Percentiles rank a stretch among this genome's conserved stretches.
Conservation (phyloP, 768 basidiomycete species). For the Podaxis sp. region DNA sequence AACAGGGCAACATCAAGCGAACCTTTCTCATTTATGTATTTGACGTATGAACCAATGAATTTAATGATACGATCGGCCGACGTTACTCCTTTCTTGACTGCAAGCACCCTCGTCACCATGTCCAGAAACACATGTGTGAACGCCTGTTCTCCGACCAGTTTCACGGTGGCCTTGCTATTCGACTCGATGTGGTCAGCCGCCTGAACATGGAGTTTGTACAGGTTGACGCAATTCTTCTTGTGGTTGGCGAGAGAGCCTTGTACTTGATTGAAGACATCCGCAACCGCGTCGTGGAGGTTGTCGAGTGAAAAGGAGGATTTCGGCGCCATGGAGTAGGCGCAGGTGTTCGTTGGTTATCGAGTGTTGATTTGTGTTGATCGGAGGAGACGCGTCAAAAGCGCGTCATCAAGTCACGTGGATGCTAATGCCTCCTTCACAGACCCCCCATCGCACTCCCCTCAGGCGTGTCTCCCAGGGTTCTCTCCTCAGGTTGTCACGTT, state of each 20-base stretch:
- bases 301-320: conserved; percentile 22
- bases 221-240: conserved; percentile 85
- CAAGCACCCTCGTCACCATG: conserved; percentile 66
- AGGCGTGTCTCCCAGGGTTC: conserved; percentile 90
- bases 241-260: conserved; percentile 82
- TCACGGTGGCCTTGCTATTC: conserved; percentile 39
- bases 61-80: conserved; percentile 82
- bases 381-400: conserved; percentile 5
- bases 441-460: conserved; percentile 76
- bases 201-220: conserved; percentile 77
- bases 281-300: conserved; percentile 30
- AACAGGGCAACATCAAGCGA: conserved; percentile 16
- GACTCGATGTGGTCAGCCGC: conserved; percentile 51
- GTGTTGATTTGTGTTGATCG: conserved; percentile 2
- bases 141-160: conserved; percentile 68
- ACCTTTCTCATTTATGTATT: conserved; percentile 84
- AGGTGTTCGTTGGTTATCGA: not conserved
- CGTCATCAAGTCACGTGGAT: conserved; percentile 9
- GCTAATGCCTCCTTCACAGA: conserved; percentile 27
- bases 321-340: conserved; percentile 7
- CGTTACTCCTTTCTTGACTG: conserved; percentile 81
- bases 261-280: conserved; percentile 67
- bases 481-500: conserved; percentile 79
- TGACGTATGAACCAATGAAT: conserved; percentile 82
- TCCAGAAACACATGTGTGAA: conserved; percentile 77